Evolutionary conservation across 2,329 filamentous ascomycete species (phyloP).

Genomic region (Xylaria sp.): DNA sequence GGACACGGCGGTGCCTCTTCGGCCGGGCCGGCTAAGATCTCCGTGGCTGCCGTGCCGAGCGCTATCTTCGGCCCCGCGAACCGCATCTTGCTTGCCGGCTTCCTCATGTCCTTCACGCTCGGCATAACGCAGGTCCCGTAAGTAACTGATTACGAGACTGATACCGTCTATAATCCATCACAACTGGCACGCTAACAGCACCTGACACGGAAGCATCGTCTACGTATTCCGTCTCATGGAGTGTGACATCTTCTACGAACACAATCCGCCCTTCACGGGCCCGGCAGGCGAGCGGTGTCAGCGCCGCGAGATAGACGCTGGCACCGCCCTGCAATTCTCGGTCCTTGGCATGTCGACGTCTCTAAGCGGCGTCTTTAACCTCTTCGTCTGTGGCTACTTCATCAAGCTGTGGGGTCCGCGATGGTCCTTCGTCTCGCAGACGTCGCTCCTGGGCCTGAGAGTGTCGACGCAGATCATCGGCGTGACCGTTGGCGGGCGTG

Average conservation of each 20-base stretch:
- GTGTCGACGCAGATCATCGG: conserved; percentile 73
- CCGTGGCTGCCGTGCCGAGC: conserved; percentile 21
- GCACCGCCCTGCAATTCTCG: conserved; percentile 71
- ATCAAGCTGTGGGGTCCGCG: conserved; percentile 75
- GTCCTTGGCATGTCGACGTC: conserved; percentile 75
- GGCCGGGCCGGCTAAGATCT: conserved; percentile 11
- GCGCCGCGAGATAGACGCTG: conserved; percentile 70
- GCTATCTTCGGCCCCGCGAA: conserved; percentile 46
- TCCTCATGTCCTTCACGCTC: conserved; percentile 49
- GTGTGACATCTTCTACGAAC: conserved; percentile 74
- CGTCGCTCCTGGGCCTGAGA: conserved; percentile 72
- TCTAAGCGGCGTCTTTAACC: conserved; percentile 71
- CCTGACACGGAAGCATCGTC: conserved; percentile 54
- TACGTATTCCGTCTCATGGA: conserved; percentile 79
- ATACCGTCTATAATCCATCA: background rate
- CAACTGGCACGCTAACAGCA: background rate
- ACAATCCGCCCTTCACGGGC: conserved; percentile 62
- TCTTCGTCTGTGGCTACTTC: conserved; percentile 74
- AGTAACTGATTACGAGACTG: conserved; percentile 23
- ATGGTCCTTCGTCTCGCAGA: conserved; percentile 69
- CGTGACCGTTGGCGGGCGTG: conserved; percentile 68
- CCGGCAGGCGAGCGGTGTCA: conserved; percentile 64
- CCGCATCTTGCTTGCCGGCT: conserved; percentile 49
- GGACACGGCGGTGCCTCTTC: conserved; percentile 17
- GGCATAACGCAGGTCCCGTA: conserved; percentile 50